These are phyloP conservation scores for Aspergillus hortae DNA, from an alignment of 2,329 filamentous ascomycete species.

Conservation along the genomic window DNA sequence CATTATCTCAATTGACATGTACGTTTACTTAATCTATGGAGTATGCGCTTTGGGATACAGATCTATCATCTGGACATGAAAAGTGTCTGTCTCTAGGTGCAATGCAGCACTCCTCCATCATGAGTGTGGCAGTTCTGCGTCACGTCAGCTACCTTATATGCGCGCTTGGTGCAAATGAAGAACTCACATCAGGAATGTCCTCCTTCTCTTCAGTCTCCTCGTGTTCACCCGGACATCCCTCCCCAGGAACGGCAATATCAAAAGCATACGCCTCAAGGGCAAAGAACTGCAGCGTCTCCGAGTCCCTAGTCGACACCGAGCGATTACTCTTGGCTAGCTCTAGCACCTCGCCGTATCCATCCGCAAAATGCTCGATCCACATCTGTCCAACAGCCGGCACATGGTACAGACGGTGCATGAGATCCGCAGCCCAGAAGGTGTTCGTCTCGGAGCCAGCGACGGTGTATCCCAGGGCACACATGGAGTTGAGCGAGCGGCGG, in stretches of 20 bases:
- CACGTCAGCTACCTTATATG: background rate
- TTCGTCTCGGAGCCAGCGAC: constrained; percentile 56
- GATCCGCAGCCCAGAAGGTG: constrained; percentile 63
- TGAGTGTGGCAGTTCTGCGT: constrained; percentile 42
- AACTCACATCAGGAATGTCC: constrained; percentile 26
- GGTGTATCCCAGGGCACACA: constrained; percentile 63
- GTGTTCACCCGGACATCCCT: constrained; percentile 54
- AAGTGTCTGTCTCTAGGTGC: constrained; percentile 19
- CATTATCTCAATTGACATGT: background rate
- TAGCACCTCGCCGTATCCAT: constrained; percentile 54
- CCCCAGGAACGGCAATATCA: constrained; percentile 61
- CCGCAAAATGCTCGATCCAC: constrained; percentile 60
- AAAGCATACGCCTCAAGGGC: constrained; percentile 63
- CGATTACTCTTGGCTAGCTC: constrained; percentile 51
- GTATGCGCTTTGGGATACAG: too few species aligned
- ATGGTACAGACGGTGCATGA: constrained; percentile 65
- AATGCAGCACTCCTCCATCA: constrained; percentile 39
- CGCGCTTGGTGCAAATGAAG: background rate
- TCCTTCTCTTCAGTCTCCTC: constrained; percentile 11
- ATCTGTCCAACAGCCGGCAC: constrained; percentile 58
- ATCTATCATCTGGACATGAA: background rate
- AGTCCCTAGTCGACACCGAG: constrained; percentile 54
- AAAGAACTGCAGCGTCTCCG: constrained; percentile 64
- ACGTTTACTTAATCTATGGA: background rate
- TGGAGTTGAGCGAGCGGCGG: constrained; percentile 54